Base-by-base conservation (phyloP, 2,329 filamentous ascomycete species). In the Alternaria consortialis region DNA sequence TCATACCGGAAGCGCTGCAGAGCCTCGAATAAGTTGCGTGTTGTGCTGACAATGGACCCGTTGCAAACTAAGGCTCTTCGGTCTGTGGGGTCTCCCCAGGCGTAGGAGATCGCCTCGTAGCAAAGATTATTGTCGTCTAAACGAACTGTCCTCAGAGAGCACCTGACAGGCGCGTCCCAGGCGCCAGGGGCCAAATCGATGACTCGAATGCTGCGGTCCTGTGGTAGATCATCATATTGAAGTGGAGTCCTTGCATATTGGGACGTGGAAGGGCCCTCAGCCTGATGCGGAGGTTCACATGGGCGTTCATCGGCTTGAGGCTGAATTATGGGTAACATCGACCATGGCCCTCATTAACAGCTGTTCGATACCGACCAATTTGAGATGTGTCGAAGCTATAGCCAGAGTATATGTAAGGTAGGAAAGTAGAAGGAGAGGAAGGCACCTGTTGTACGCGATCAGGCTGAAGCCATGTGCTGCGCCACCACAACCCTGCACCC, bases 31-130 rank as follows among this genome's bases (percentile, higher is more conserved):
- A 63, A 44, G 11, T 27, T 65, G 1, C 46, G 39, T 4, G 56
- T 54, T 0, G 52, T 42, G 9, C 29, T 34, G 1, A 60, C 8
- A 9, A 12, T 3, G 1, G 0, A 2, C n/a, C 42, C 51, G 15
- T 61, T 55, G 23, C 53, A 58, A 2, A 39, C 1, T 0, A 65
- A 23, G 1, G 17, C 25, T 5, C 32, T 20, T 2, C 36, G 23
- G 8, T 54, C 50, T 1, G 5, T 40, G 3, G 1, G n/a, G 5
- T 63, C 46, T 2, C 65, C 63, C 65, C 63, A 67, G 1, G 42
- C 54, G 17, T 67, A 67, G 5, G 60, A 66, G n/a, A 67, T 36
- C 0, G 65, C 63, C 32, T 66, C 56, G n/a, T 63, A 64, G 17
- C 5, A 23, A 46, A 20, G 25, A 27, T 40, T 7, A 2, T 50